Percentiles rank a stretch among this genome's conserved stretches.
These are phyloP conservation scores for Kitagawia praeruptora DNA, from an alignment of 129 eudicot genomes.

Conservation along the genomic window DNA sequence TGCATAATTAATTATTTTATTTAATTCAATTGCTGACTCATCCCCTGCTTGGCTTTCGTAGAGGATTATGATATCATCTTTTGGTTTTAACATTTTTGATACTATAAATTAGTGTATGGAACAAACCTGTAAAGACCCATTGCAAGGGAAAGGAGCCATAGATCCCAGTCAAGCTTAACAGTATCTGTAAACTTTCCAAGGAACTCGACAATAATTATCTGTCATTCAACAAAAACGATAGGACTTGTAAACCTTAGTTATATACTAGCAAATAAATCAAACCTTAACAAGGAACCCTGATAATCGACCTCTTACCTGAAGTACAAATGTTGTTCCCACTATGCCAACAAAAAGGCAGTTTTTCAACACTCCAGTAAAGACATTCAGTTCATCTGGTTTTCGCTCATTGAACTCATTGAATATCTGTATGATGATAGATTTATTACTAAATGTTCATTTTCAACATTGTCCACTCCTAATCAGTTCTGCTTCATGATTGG, in stretches of 20 bases:
- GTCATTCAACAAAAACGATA: neutral
- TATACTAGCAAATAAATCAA: neutral
- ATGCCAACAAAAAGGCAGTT: conserved; percentile 73
- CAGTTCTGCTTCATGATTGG: neutral
- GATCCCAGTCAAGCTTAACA: conserved; percentile 41
- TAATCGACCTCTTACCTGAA: conserved; percentile 42
- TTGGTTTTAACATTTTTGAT: neutral
- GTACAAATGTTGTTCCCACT: conserved; percentile 58
- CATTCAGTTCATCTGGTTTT: conserved; percentile 69
- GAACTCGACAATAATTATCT: conserved; percentile 64
- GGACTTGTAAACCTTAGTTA: neutral
- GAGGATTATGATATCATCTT: no score
- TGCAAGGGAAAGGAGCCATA: conserved; percentile 56
- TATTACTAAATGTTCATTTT: neutral
- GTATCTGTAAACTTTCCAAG: conserved; percentile 75
- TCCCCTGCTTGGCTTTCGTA: no score
- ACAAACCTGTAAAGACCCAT: conserved; percentile 65
- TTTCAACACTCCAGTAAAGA: conserved; percentile 64
- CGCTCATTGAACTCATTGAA: conserved; percentile 89
- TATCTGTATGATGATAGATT: conserved; percentile 41
- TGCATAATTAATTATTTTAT: no score
- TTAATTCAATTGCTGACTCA: no score
- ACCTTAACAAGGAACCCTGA: neutral
- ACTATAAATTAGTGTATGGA: neutral
- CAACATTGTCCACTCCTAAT: neutral